Base-by-base conservation (phyloP, 2,329 filamentous ascomycete genomes). In the Fusarium globosum region DNA sequence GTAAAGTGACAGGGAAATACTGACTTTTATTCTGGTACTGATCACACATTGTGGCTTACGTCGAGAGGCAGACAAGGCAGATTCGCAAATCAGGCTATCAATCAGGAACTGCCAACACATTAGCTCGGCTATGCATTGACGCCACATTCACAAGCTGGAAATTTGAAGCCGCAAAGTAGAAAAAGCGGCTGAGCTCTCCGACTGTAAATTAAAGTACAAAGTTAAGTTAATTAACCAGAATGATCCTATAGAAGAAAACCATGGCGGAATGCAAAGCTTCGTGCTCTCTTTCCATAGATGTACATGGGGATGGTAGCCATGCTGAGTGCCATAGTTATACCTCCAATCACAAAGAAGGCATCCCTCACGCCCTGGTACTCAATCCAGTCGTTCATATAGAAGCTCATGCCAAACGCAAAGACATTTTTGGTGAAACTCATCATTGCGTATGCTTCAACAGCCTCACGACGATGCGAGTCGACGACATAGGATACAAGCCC, bases 361-460 rank as follows among this genome's bases (percentile, higher is more conserved):
- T 63, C 6, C 11, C 35, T 48, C 2, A 63, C 60, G 10, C 60
- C 60, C 9, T 63, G 60, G 1, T 6, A 2, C 4, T 12, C 55
- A 41, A 63, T 6, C 60, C 60, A 63, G 9, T 63, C 42, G 4
- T 63, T 63, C 21, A 63, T 39, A 2, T 63, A 63, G 8, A 63
- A 63, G 4, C 18, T 63, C 60, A 63, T 28, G 4, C 60, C 35
- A 4, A 63, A 63, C 3, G 53, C 42, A 8, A 63, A 63, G 15
- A 61, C 15, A 14, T 63, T 63, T n/a, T 60, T 63, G 6, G 42
- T 15, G 6, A 63, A 63, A 4, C 60, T 63, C 60, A 63, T 63
- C 20, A 61, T 39, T 0, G 35, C 60, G 2, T 28, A 63, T 4
- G 55, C 56, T 6, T 63, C 60, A 8, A 63, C 55, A 23, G 60